Evolutionary conservation across 164 flowering plant species (phyloP).

Genomic region (Aristolochia contorta): DNA sequence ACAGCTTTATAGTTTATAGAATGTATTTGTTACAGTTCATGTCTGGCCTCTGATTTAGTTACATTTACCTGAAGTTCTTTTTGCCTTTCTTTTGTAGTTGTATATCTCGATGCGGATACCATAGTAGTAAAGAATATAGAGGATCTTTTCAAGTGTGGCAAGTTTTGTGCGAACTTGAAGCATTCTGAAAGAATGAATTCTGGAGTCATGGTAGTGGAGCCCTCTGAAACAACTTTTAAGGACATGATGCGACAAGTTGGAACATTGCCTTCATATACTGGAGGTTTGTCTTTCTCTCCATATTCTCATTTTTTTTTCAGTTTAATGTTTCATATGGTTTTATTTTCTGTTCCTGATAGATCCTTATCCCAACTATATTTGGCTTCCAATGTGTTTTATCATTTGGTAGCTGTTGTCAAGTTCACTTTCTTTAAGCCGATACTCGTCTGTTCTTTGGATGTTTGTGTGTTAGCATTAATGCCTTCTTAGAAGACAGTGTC

Average conservation of each 20-base stretch:
- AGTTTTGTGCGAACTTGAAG: constrained; percentile 95
- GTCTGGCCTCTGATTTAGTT: background rate
- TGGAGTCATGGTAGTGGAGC: constrained; percentile 97
- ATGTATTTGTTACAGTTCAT: too few relatives aligned
- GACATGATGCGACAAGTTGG: constrained; percentile 91
- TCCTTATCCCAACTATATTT: too few relatives aligned
- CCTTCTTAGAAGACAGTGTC: too few relatives aligned
- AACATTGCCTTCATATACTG: constrained; percentile 79
- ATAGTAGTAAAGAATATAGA: constrained; percentile 85
- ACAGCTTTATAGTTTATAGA: too few relatives aligned
- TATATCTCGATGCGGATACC: constrained; percentile 99
- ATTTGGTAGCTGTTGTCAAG: too few relatives aligned
- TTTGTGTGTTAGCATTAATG: background rate
- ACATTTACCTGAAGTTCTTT: background rate
- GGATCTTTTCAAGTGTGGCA: constrained; percentile 82
- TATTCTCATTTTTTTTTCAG: background rate
- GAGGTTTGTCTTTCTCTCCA: constrained; percentile 34
- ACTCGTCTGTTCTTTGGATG: background rate
- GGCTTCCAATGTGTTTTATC: too few relatives aligned
- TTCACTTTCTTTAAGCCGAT: too few relatives aligned
- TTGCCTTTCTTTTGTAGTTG: constrained; percentile 40
- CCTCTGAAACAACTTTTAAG: constrained; percentile 61
- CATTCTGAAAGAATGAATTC: constrained; percentile 98
- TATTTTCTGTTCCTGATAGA: too few relatives aligned
- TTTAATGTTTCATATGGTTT: background rate